These are phyloP conservation scores for Ceratocystis huliohia DNA, from an alignment of 2,329 filamentous ascomycete genomes.

Conservation along the genomic window DNA sequence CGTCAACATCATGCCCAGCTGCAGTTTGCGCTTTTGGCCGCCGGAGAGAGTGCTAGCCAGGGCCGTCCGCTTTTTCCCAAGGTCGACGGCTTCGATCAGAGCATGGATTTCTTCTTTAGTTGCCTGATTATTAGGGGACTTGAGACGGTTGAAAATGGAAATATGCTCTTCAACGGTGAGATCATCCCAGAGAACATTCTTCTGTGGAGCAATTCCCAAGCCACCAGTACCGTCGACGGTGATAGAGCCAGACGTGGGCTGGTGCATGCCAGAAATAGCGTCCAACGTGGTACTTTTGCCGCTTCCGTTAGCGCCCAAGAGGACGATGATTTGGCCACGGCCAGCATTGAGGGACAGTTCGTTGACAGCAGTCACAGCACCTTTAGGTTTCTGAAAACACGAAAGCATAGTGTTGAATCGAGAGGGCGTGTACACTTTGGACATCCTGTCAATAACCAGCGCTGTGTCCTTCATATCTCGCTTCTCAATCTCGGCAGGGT, in stretches of 20 bases:
- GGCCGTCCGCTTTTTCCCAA: slow-evolving; percentile 60
- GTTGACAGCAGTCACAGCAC: slow-evolving; percentile 64
- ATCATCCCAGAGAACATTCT: slow-evolving; percentile 88
- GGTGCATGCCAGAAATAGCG: slow-evolving; percentile 71
- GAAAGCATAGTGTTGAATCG: slow-evolving; percentile 34
- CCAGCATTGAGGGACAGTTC: slow-evolving; percentile 57
- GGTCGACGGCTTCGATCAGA: slow-evolving; percentile 59
- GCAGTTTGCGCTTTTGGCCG: slow-evolving; percentile 83
- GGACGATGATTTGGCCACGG: slow-evolving; percentile 70
- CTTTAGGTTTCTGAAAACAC: slow-evolving; percentile 16
- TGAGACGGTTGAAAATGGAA: slow-evolving; percentile 69
- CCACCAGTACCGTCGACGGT: slow-evolving; percentile 65
- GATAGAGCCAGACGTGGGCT: slow-evolving; percentile 62
- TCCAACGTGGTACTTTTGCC: slow-evolving; percentile 86
- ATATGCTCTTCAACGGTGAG: slow-evolving; percentile 79
- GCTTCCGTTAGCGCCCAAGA: slow-evolving; percentile 79
- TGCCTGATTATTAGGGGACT: slow-evolving; percentile 47
- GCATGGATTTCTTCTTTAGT: slow-evolving; percentile 45
- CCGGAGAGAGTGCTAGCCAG: slow-evolving; percentile 69
- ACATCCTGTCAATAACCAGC: slow-evolving; percentile 59
- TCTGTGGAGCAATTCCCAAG: slow-evolving; percentile 78
- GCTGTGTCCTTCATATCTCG: slow-evolving; percentile 31
- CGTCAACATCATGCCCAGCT: slow-evolving; percentile 90
- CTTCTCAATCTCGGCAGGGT: slow-evolving; percentile 20
- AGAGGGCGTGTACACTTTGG: slow-evolving; percentile 57